phyloP scores from a whole-genome alignment of 2,329 filamentous ascomycete species.

The Pseudogymnoascus sp. region DNA sequence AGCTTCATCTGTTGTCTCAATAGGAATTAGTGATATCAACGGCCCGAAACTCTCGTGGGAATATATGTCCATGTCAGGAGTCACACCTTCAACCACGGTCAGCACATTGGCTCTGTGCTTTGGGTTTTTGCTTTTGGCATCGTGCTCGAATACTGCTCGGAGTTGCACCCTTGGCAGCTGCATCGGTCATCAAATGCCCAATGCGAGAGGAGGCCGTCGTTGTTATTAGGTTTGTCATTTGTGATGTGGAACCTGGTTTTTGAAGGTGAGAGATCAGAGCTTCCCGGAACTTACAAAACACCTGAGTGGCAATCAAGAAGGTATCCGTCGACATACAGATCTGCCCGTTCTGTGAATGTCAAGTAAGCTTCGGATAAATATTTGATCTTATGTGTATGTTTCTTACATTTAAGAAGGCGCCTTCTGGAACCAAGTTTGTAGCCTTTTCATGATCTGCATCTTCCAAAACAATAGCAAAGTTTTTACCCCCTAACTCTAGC shows the following conservation, averaged over 20 bases:
- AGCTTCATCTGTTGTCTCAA: constrained; percentile 18
- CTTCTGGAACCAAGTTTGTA: constrained; percentile 30
- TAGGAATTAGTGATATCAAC: constrained; percentile 16
- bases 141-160: constrained; percentile 24
- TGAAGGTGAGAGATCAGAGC: neutral
- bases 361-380: neutral
- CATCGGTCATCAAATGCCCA: constrained; percentile 13
- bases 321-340: constrained; percentile 34
- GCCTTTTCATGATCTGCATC: constrained; percentile 42
- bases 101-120: constrained; percentile 7
- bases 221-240: constrained; percentile 11
- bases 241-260: constrained; percentile 29
- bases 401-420: constrained; percentile 29
- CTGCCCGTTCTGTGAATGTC: constrained; percentile 30
- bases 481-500: constrained; percentile 45
- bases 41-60: constrained; percentile 22
- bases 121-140: neutral
- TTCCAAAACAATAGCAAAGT: constrained; percentile 37
- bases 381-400: neutral
- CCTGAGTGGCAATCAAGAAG: constrained; percentile 25
- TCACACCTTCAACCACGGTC: constrained; percentile 20
- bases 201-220: constrained; percentile 2
- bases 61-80: constrained; percentile 19
- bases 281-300: constrained; percentile 9
- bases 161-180: constrained; percentile 14